These are phyloP conservation scores for Colletotrichum orbiculare DNA, from an alignment of 2,329 filamentous ascomycete genomes.

Conservation along the genomic window DNA sequence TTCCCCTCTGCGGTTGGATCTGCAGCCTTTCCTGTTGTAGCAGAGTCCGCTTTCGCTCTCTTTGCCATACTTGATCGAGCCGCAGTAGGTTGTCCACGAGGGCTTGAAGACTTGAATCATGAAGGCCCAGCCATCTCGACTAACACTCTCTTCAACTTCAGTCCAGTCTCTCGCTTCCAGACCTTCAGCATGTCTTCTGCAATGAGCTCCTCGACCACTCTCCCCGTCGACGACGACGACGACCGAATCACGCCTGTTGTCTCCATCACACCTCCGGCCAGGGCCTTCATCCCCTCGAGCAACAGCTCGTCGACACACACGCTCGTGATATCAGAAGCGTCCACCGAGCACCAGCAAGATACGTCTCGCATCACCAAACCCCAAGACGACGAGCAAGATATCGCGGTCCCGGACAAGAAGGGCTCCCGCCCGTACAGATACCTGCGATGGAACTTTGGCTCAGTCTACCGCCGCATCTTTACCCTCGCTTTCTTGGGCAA, in stretches of 20 bases:
- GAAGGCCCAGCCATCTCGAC: neutral
- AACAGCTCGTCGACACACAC: slow-evolving; percentile 24
- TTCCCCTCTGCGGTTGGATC: neutral
- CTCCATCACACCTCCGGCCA: slow-evolving; percentile 9
- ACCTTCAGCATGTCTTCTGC: slow-evolving; percentile 18
- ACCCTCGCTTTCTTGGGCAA: slow-evolving; percentile 63
- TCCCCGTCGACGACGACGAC: slow-evolving; percentile 14
- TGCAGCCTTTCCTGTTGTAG: neutral
- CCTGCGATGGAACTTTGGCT: slow-evolving; percentile 58
- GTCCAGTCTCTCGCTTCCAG: slow-evolving; percentile 2
- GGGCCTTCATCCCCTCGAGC: slow-evolving; percentile 15
- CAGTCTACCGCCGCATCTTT: slow-evolving; percentile 68
- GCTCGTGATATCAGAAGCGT: slow-evolving; percentile 7
- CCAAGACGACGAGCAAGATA: slow-evolving; percentile 38
- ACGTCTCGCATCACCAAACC: slow-evolving; percentile 17
- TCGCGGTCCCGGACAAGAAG: slow-evolving; percentile 52
- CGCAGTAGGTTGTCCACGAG: too few species aligned
- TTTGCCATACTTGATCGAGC: neutral
- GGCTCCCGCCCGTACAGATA: slow-evolving; percentile 51
- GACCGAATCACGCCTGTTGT: neutral
- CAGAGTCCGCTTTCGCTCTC: neutral
- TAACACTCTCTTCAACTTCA: neutral
- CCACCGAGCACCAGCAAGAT: neutral
- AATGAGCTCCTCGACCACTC: slow-evolving; percentile 20
- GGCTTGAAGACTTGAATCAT: too few species aligned